Base-by-base conservation (phyloP, 306 rosid species). In the Comarum palustre region DNA sequence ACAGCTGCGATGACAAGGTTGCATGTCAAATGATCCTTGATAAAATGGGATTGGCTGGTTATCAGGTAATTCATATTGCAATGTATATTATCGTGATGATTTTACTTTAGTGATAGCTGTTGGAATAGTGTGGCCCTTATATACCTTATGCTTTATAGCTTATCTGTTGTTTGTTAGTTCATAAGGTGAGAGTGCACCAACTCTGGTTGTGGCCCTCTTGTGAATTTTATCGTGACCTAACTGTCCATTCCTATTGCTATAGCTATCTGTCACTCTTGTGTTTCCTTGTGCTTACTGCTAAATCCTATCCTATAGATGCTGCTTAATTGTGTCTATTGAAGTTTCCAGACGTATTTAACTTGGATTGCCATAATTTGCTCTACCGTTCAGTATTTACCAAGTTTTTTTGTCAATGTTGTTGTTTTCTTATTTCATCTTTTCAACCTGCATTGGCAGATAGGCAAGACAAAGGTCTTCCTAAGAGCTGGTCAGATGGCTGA, bases 401-500 rank as follows among this genome's bases (percentile, higher is more conserved):
- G 72, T 60, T 58, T 79, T 69, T 74, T 39, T 63, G 16, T 45
- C 24, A 39, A 38, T 51, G 22, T 32, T 22, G 68, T 50, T 63
- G 42, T 62, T 38, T 68, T 57, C 74, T 39, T 45, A 78, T 71
- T 39, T 66, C 47, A 45, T 75, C 43, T 61, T 59, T 80, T 87
- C 79, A 76, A 81, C 61, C 73, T 86, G 88, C 75, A 79, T 90
- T 85, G 82, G 68, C 96, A 95, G 97, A 88, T 95, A 76, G 99
- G 99, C 66, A 95, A 92, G 84, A 22, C 92, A 69, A 95, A 95
- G 84, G 87, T 95, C 75, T 95, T 95, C 78, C 87, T 95, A 61
- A 80, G 99, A 82, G 99, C 96, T 69, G 99, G 99, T 60, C 97
- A 95, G 85, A 95, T 92, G 99, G 99, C 99, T 61, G 93, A 89